Conservation (phyloP, 2,329 filamentous ascomycete species). For the Fusarium globosum region DNA sequence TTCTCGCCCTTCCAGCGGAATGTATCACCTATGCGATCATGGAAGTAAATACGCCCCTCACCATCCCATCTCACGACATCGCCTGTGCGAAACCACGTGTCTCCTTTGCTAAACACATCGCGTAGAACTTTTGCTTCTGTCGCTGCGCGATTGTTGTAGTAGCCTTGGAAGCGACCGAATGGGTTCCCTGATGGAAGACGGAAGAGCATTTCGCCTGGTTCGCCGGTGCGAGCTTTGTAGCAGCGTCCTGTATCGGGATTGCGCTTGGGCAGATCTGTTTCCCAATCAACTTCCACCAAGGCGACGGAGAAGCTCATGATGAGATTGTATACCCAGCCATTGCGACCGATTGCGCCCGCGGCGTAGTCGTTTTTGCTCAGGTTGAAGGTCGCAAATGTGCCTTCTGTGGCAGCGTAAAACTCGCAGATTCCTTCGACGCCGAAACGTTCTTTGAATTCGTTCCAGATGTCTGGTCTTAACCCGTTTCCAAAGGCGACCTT, state of each 20-base stretch:
- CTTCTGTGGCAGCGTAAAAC: conserved; percentile 85
- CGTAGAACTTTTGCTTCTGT: conserved; percentile 79
- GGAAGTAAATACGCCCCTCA: conserved; percentile 81
- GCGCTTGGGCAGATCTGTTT: conserved; percentile 74
- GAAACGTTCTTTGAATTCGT: conserved; percentile 83
- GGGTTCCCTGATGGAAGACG: conserved; percentile 74
- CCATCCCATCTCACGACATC: conserved; percentile 78
- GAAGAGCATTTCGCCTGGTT: conserved; percentile 81
- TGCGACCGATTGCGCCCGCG: conserved; percentile 81
- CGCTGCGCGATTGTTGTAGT: conserved; percentile 78
- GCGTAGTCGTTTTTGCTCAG: conserved; percentile 76
- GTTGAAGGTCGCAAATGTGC: conserved; percentile 77
- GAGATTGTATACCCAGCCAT: conserved; percentile 69
- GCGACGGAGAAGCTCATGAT: conserved; percentile 63
- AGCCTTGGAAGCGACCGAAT: conserved; percentile 78
- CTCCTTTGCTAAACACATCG: conserved; percentile 78
- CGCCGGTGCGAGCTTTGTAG: conserved; percentile 64
- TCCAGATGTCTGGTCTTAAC: conserved; percentile 86
- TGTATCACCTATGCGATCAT: conserved; percentile 82
- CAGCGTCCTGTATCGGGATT: conserved; percentile 78
- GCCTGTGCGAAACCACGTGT: conserved; percentile 87
- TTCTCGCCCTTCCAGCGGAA: conserved; percentile 88
- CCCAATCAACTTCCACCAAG: conserved; percentile 77
- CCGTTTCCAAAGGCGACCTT: conserved; percentile 85
- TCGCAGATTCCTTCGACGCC: conserved; percentile 78